A percentile compares a stretch with the other conserved stretches of the same genome.
These are phyloP conservation scores for Sporothrix pseudoabietina DNA, from an alignment of 2,329 filamentous ascomycete genomes.

Conservation along the genomic window DNA sequence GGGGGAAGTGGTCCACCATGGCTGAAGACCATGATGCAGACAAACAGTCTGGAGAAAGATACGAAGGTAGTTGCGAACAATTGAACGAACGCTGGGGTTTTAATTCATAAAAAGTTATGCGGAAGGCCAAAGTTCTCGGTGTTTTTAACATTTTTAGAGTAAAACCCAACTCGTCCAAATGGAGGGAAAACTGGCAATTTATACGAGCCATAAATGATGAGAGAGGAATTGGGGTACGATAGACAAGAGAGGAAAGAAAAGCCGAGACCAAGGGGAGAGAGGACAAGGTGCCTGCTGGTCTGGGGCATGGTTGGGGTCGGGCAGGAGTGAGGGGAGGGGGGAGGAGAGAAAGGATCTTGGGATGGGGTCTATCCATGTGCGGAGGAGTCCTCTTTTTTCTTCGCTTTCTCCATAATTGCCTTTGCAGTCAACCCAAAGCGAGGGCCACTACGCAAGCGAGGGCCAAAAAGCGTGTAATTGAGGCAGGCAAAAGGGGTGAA, in stretches of 20 bases:
- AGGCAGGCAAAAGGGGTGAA: background rate
- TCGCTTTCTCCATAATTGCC: background rate
- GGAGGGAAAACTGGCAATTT: background rate
- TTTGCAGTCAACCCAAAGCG: background rate
- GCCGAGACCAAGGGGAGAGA: background rate
- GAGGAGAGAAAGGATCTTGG: background rate
- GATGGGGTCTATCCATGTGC: constrained; percentile 8
- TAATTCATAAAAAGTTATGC: background rate
- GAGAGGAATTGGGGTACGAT: background rate
- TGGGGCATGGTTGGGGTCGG: background rate
- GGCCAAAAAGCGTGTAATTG: background rate
- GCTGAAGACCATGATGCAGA: background rate
- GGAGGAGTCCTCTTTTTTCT: background rate
- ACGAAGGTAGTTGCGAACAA: background rate
- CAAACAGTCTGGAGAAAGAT: background rate
- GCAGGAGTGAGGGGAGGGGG: background rate
- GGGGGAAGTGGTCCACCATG: background rate
- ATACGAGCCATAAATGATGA: background rate
- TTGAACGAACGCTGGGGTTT: background rate
- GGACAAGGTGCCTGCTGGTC: background rate
- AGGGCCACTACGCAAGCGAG: background rate
- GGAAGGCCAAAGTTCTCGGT: background rate
- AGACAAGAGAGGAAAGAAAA: background rate
- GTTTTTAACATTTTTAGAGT: background rate
- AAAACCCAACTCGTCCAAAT: background rate